Evolutionary conservation across 305 asterid genomes (phyloP), one percentile per base, ranked within the genome.

Genomic region (Caryopteris hybrid): DNA sequence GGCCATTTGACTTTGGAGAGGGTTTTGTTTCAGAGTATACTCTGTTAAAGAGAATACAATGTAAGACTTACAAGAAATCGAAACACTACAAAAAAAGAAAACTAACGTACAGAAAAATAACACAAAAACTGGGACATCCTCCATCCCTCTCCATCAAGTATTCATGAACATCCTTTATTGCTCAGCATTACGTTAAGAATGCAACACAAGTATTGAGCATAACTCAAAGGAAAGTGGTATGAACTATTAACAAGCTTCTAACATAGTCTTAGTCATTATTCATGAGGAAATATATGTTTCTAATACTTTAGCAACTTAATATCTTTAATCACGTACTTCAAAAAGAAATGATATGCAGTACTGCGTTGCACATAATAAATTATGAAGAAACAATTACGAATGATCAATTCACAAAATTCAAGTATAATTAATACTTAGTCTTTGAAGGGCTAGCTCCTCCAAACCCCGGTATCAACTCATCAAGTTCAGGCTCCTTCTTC

Each of bases 381-480:
- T 21, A 76, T 62, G 39, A 54, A 13, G 31, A 36, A 66, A 14
- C n/a, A 10, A 21, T 31, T 12, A 29, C 34, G 3, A 52, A 36
- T 25, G 16, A 70, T 42, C 1, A 53, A 36, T 62, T 64, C 48
- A 69, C 18, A 71, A 56, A 67, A 21, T 36, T 48, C 33, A 80
- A 75, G 68, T 42, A 63, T 20, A 43, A 3, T 50, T 36, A 51
- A 48, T 50, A 71, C 85, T 68, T 64, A 21, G 70, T 65, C 66
- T 68, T 75, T 43, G 88, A 39, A 54, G 80, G 61, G 70, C 69
- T 71, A 68, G 60, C 83, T 69, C 72, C 88, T 67, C 79, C 83
- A 53, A 86, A 83, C 34, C 84, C 91, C 29, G 88, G 77, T 17
- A 90, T 64, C 79, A 88, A 74, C 62, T 81, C 92, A 66, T 90